phyloP scores from a whole-genome alignment of 768 basidiomycete species.

The Suillus alpinus region DNA sequence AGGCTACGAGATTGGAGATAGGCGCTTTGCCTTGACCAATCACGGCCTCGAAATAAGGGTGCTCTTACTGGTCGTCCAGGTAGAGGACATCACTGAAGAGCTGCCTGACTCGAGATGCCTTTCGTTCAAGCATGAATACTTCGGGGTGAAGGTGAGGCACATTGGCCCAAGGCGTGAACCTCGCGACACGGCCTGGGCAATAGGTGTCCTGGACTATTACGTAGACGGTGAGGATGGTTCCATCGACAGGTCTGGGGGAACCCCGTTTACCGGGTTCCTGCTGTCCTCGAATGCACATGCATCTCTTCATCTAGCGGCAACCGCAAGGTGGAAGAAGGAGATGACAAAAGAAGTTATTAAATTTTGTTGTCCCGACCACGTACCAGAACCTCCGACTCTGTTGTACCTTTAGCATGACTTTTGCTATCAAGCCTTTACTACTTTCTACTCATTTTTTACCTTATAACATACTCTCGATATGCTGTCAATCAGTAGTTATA shows the following conservation, averaged over 20 bases:
- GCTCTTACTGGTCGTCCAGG: background rate
- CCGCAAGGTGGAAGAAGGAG: slow-evolving; percentile 6
- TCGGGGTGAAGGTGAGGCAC: background rate
- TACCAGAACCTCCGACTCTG: background rate
- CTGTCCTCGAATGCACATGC: background rate
- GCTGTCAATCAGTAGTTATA: background rate
- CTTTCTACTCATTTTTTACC: background rate
- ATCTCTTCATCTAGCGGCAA: background rate
- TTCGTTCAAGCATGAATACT: background rate
- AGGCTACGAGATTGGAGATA: slow-evolving; percentile 7
- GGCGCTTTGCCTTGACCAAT: slow-evolving; percentile 10
- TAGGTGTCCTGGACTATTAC: slow-evolving; percentile 7
- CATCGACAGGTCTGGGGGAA: background rate
- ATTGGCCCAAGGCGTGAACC: background rate
- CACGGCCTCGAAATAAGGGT: slow-evolving; percentile 9
- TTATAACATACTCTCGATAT: background rate
- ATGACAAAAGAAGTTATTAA: background rate
- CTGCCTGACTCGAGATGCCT: background rate
- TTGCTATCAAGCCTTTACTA: background rate
- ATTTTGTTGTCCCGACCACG: background rate
- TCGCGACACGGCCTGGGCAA: background rate
- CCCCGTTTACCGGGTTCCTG: slow-evolving; percentile 1
- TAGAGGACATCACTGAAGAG: background rate
- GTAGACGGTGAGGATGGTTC: background rate
- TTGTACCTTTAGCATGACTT: background rate